phyloP scores from a whole-genome alignment of 345 rosid species.

The Turritis glabra region DNA sequence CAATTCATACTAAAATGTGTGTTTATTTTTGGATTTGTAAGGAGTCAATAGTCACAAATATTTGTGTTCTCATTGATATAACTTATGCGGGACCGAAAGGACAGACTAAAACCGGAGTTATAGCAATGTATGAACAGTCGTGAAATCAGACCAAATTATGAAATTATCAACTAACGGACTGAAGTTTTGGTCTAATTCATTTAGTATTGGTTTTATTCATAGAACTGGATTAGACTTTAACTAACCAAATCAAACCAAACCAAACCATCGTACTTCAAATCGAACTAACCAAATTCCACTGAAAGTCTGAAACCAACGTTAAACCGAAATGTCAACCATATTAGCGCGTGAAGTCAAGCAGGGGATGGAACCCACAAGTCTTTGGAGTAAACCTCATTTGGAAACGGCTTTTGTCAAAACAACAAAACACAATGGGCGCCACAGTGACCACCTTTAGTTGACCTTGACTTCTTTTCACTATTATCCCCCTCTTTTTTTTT shows the following conservation, averaged over 20 bases:
- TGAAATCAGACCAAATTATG: too few species aligned
- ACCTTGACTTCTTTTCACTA: slow-evolving; percentile 32
- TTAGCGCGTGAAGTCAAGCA: slow-evolving; percentile 19
- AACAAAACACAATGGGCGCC: slow-evolving; percentile 22
- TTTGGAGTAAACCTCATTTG: neutral
- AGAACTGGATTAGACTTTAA: too few species aligned
- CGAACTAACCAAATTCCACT: neutral
- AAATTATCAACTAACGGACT: too few species aligned
- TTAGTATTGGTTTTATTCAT: too few species aligned
- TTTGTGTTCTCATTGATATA: too few species aligned
- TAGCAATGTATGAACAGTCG: too few species aligned
- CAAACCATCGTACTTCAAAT: neutral
- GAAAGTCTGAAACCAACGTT: neutral
- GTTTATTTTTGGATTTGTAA: neutral
- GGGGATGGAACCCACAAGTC: slow-evolving; percentile 3
- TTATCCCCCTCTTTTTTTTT: too few species aligned
- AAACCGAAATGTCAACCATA: neutral
- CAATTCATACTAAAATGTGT: neutral
- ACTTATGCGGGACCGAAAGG: too few species aligned
- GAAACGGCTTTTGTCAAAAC: neutral
- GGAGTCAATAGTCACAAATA: neutral
- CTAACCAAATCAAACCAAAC: neutral
- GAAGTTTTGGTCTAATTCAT: too few species aligned
- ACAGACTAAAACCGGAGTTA: too few species aligned
- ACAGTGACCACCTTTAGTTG: slow-evolving; percentile 22